Evolutionary conservation across 2,329 filamentous ascomycete genomes (phyloP).

Genomic region (Xenosphaeropsis pyriputrescens): DNA sequence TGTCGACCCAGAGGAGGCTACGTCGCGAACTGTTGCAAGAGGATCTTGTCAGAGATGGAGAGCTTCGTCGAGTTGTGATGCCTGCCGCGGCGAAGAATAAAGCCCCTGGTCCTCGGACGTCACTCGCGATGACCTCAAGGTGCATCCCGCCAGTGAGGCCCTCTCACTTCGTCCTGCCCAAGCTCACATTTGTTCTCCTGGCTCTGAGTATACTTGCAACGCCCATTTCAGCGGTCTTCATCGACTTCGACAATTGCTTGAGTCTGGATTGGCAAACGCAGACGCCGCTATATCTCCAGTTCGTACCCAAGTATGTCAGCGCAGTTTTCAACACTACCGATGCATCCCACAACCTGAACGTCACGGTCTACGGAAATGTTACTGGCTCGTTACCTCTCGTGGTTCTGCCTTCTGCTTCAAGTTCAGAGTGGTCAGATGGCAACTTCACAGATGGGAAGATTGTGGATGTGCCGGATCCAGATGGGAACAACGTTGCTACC

Average conservation of each 20-base stretch:
- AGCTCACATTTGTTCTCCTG: no score
- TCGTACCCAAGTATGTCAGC: constrained; percentile 59
- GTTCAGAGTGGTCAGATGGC: constrained; percentile 46
- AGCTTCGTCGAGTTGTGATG: no score
- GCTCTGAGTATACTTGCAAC: background rate
- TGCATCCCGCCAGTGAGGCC: no score
- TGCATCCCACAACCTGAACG: constrained; percentile 48
- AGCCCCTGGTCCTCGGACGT: no score
- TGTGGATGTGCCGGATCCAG: constrained; percentile 37
- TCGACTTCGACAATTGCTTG: constrained; percentile 80
- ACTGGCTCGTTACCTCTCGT: constrained; percentile 49
- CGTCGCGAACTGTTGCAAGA: no score
- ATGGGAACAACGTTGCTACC: constrained; percentile 41
- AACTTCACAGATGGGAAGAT: constrained; percentile 61
- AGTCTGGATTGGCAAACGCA: constrained; percentile 40
- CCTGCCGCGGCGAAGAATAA: no score
- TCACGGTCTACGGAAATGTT: constrained; percentile 86
- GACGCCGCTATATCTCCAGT: constrained; percentile 55
- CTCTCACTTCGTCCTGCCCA: no score
- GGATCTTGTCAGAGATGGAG: no score
- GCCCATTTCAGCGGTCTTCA: constrained; percentile 44
- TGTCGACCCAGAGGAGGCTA: no score
- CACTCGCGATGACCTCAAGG: no score
- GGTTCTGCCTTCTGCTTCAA: constrained; percentile 42
- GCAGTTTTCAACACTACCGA: constrained; percentile 54